Percentiles rank a stretch among this genome's conserved stretches.
Conservation (phyloP, 2,329 filamentous ascomycete genomes). For the Fusarium euwallaceae region DNA sequence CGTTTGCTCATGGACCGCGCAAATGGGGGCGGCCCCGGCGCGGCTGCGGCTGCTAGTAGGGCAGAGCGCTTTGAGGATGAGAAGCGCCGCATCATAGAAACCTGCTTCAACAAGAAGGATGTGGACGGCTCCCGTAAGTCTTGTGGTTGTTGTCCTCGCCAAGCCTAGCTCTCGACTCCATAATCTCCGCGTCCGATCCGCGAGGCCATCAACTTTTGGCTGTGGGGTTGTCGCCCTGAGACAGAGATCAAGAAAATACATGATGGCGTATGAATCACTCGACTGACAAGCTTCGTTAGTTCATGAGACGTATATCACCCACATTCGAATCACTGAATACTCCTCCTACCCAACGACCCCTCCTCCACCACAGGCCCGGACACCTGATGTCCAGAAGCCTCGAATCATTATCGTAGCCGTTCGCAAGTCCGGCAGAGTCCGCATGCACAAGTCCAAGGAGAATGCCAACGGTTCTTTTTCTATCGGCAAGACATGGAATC, state of each 20-base stretch:
- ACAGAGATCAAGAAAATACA: not conserved
- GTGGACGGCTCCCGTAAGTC: conserved; percentile 84
- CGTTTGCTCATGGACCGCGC: conserved; percentile 55
- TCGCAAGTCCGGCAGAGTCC: conserved; percentile 89
- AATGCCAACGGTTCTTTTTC: conserved; percentile 95
- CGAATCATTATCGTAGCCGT: conserved; percentile 95
- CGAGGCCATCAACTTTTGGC: not conserved
- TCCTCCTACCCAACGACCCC: conserved; percentile 84
- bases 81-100: conserved; percentile 93
- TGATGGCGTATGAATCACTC: not conserved
- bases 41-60: conserved; percentile 53
- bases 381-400: conserved; percentile 82
- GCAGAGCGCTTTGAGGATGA: conserved; percentile 97
- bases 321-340: conserved; percentile 92
- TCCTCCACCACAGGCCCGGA: conserved; percentile 81
- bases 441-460: conserved; percentile 97
- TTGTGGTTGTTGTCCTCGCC: conserved; percentile 26
- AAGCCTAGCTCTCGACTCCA: not conserved
- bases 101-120: conserved; percentile 93
- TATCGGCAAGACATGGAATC: conserved; percentile 97
- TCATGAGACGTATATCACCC: conserved; percentile 94
- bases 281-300: conserved; percentile 45
- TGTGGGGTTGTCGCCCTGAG: not conserved
- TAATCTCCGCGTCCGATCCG: not conserved
- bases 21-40: conserved; percentile 53